These are phyloP conservation scores for Aureobasidium leucospermi DNA, from an alignment of 2,329 filamentous ascomycete genomes.

Conservation along the genomic window DNA sequence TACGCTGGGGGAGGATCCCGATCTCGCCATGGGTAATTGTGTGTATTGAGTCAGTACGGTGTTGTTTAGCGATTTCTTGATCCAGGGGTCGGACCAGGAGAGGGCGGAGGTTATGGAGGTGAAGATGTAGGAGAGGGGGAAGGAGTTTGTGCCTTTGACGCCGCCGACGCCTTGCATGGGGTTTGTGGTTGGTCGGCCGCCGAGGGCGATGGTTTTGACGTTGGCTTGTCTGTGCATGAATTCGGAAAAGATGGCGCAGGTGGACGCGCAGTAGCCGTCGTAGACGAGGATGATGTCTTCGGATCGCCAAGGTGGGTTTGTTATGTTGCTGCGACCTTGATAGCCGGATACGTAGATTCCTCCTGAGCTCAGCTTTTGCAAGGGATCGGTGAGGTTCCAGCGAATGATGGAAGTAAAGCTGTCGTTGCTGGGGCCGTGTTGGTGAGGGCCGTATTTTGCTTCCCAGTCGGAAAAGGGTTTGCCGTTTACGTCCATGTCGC, in stretches of 20 bases:
- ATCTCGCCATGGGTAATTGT: slow-evolving; percentile 21
- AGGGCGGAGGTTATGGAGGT: slow-evolving; percentile 19
- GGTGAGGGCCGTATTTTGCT: slow-evolving; percentile 40
- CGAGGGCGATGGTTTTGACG: slow-evolving; percentile 36
- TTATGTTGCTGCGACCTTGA: slow-evolving; percentile 39
- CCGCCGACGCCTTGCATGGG: slow-evolving; percentile 40
- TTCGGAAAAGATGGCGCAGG: slow-evolving; percentile 40
- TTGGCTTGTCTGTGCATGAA: slow-evolving; percentile 38
- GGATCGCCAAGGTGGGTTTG: slow-evolving; percentile 45
- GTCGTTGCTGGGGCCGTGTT: slow-evolving; percentile 39
- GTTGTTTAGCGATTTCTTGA: slow-evolving; percentile 16
- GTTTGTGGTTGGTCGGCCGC: slow-evolving; percentile 33
- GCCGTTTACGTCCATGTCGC: slow-evolving; percentile 40
- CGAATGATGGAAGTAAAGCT: slow-evolving; percentile 51
- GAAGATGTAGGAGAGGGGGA: slow-evolving; percentile 20
- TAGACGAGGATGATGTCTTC: slow-evolving; percentile 49
- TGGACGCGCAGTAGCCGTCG: slow-evolving; percentile 40
- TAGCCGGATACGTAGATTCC: slow-evolving; percentile 42
- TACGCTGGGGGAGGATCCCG: slow-evolving; percentile 17
- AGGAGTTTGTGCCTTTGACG: slow-evolving; percentile 35
- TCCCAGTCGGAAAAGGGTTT: slow-evolving; percentile 41
- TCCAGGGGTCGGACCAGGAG: slow-evolving; percentile 4
- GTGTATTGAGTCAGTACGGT: slow-evolving; percentile 24
- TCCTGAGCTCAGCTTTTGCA: slow-evolving; percentile 25
- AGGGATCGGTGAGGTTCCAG: slow-evolving; percentile 43